Percentiles rank a stretch among this genome's conserved stretches.
Evolutionary conservation across 2,329 filamentous ascomycete genomes (phyloP).

Genomic region (Balansia obtecta): DNA sequence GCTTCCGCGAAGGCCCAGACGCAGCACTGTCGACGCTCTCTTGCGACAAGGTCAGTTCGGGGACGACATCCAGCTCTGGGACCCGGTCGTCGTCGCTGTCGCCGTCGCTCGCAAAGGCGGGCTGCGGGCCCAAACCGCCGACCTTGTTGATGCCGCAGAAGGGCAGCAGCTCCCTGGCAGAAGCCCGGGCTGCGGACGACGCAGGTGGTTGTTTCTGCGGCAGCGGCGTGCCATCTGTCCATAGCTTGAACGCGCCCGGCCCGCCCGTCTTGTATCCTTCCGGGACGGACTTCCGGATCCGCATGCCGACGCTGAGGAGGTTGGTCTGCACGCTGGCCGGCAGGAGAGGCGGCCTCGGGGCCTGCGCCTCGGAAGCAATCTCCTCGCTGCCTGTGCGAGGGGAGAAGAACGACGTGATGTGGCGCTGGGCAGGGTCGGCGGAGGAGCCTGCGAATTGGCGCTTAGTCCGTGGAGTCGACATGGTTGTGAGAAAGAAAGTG

Average conservation of each 20-base stretch:
- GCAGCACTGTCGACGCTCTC: constrained; percentile 32
- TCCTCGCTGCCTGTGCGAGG: constrained; percentile 26
- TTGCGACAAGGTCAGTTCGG: constrained; percentile 42
- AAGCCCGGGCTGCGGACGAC: constrained; percentile 12
- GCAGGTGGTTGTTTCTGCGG: not conserved
- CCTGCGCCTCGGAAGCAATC: constrained; percentile 10
- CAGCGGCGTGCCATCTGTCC: constrained; percentile 23
- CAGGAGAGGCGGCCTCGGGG: constrained; percentile 33
- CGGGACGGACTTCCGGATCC: constrained; percentile 80
- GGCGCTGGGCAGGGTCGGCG: constrained; percentile 44
- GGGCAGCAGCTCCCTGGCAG: constrained; percentile 54
- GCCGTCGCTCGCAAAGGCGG: constrained; percentile 21
- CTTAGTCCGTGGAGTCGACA: constrained; percentile 45
- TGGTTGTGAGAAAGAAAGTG: constrained; percentile 14
- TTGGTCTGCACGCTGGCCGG: constrained; percentile 62
- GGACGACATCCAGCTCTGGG: constrained; percentile 27
- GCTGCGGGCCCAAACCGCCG: constrained; percentile 54
- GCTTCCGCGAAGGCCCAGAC: constrained; percentile 29
- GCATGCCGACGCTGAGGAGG: constrained; percentile 88
- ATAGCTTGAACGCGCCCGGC: constrained; percentile 39
- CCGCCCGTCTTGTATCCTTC: constrained; percentile 78
- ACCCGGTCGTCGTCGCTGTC: constrained; percentile 16
- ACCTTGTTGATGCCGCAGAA: constrained; percentile 73
- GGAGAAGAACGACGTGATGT: constrained; percentile 53
- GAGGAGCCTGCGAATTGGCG: constrained; percentile 48